A percentile compares a stretch with the other conserved stretches of the same genome.
phyloP scores from a whole-genome alignment of 31 red algal species.

The Odonthalia washingtoniensis region DNA sequence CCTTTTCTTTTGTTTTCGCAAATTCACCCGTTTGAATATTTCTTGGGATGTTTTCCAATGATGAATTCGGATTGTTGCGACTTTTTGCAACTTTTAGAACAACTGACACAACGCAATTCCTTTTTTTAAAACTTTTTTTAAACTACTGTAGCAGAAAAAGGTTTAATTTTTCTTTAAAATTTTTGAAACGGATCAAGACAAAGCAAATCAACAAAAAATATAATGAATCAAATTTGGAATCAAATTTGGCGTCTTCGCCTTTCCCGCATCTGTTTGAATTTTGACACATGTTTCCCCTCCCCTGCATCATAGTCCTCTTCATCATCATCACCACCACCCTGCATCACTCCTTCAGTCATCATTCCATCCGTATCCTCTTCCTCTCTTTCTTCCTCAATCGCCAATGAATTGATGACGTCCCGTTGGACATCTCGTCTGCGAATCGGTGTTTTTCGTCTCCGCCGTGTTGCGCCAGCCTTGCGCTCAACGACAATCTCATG shows the following conservation, averaged over 20 bases:
- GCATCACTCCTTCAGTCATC: background rate
- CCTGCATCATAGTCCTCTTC: background rate
- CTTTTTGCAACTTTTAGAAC: too few relatives aligned
- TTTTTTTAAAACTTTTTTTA: too few relatives aligned
- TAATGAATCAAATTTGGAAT: background rate
- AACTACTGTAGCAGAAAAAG: too few relatives aligned
- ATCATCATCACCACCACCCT: background rate
- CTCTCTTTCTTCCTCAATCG: too few relatives aligned
- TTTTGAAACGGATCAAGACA: background rate
- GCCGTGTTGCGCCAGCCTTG: background rate
- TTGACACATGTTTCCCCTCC: background rate
- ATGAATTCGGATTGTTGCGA: too few relatives aligned
- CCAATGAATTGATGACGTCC: background rate
- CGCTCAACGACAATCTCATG: background rate
- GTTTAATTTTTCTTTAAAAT: background rate
- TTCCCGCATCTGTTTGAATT: background rate
- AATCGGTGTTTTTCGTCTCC: background rate
- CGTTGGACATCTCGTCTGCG: background rate
- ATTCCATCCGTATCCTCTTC: background rate
- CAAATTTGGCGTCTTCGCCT: background rate
- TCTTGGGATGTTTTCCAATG: too few relatives aligned
- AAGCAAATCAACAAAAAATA: background rate
- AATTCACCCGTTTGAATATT: too few relatives aligned
- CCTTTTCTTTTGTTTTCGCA: too few relatives aligned
- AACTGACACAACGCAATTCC: too few relatives aligned